Conservation (phyloP, 768 basidiomycete species). For the Coprinopsis sp. region DNA sequence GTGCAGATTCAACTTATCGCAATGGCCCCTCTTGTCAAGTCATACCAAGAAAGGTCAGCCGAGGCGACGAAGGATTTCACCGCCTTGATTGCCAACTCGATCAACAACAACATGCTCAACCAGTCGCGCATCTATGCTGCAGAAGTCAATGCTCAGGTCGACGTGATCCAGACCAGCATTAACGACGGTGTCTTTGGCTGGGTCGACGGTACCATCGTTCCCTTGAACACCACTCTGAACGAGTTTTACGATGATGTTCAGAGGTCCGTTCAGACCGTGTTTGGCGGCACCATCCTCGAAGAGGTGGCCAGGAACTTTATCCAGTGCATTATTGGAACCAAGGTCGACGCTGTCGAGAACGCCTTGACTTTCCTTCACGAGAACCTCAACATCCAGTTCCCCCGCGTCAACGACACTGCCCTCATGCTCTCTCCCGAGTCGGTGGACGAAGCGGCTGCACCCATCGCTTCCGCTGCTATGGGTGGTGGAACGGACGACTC, state of each 20-base stretch:
- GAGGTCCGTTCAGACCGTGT: slow-evolving; percentile 66
- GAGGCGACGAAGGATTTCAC: slow-evolving; percentile 63
- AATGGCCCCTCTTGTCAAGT: slow-evolving; percentile 64
- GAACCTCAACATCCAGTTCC: slow-evolving; percentile 78
- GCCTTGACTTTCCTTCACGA: slow-evolving; percentile 90
- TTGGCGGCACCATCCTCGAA: slow-evolving; percentile 82
- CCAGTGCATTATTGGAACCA: slow-evolving; percentile 85
- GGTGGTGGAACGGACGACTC: slow-evolving; percentile 48
- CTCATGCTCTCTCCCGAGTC: slow-evolving; percentile 71
- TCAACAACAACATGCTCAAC: slow-evolving; percentile 82
- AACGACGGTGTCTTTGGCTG: slow-evolving; percentile 91
- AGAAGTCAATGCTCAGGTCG: slow-evolving; percentile 70
- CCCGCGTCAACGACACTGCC: slow-evolving; percentile 67
- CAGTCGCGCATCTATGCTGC: slow-evolving; percentile 75
- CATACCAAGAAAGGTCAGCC: slow-evolving; percentile 60
- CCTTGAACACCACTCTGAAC: slow-evolving; percentile 82
- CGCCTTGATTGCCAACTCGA: slow-evolving; percentile 61
- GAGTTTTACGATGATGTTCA: slow-evolving; percentile 86
- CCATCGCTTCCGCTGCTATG: slow-evolving; percentile 81
- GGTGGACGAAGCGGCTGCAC: slow-evolving; percentile 70
- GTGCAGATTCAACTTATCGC: slow-evolving; percentile 85
- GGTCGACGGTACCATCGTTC: slow-evolving; percentile 87
- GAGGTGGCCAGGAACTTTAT: slow-evolving; percentile 82
- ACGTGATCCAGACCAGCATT: slow-evolving; percentile 65
- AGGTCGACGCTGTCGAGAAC: slow-evolving; percentile 80